Base-by-base conservation (phyloP, 495 filamentous ascomycete genomes). In the Xylaria acuta region DNA sequence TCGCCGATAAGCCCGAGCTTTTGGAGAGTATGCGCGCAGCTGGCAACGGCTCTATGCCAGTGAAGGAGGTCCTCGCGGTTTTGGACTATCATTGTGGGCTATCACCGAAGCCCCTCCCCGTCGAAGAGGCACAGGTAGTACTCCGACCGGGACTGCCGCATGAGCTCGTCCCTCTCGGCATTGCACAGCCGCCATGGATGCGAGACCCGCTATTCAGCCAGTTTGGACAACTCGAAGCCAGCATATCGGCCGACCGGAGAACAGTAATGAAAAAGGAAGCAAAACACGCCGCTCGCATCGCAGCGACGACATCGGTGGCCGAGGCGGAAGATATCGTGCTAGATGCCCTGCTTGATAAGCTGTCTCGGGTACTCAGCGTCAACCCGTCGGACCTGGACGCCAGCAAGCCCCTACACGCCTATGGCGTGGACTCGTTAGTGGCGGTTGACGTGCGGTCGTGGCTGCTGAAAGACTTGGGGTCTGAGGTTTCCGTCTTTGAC, bases 381-480 rank as follows among this genome's bases (percentile, higher is more conserved):
- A 38, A 32, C 53, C 25, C 34, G 1, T 30, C 36, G 1, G 67
- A 72, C 38, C 53, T 72, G 12, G 70, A 70, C 27, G 4, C 71
- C 1, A 34, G 30, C 20, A 76, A 74, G 66, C 77, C 79, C 2
- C 51, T 83, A 27, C 38, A 71, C 16, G 67, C 73, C 0, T 80
- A 81, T 60, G 84, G 84, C 0, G 75, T 87, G 8, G 86, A 88
- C 67, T 86, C 84, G 0, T 75, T 88, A 20, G 74, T 84, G 6
- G 86, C 86, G 4, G 84, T 87, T 18, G 86, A 88, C 59, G 63
- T 86, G 9, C 79, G 85, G 7, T 82, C 78, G 1, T 88, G 85
- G 85, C 72, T 85, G 64, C 27, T 76, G 4, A 81, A 79, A 45
- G 78, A 83, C 67, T 25, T 83, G 14, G 74, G 73, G 14, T 76